Base-by-base conservation (phyloP, 2,329 filamentous ascomycete species). In the Fusarium goolgardi region DNA sequence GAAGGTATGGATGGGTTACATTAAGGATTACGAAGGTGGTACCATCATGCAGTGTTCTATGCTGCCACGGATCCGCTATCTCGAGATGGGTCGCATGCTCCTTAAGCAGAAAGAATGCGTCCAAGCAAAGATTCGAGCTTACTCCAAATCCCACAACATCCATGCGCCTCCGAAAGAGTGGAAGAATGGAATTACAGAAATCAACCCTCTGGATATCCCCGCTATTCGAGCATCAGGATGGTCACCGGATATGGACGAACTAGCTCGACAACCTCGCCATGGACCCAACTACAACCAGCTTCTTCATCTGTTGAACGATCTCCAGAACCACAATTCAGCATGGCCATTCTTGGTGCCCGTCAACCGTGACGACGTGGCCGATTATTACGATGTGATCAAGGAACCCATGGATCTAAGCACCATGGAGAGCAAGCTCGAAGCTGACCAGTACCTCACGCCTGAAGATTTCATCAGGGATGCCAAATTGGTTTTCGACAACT, bases 31-130 rank as follows among this genome's bases (percentile, higher is more conserved):
- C 78, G 96, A 99, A 80, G 96, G 96, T 59, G 96, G 96, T 60
- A 99, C 96, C 0, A 97, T 99, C 65, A 99, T 99, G 96, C 96
- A 99, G 81, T 99, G 96, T 76, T 93, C 91, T 53, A 98, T 99
- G 96, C 86, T 99, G 21, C 95, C 95, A 10, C 92, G 91, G 66
- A 93, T 98, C 55, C 91, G 96, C 50, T 99, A 99, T 79, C 89
- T 99, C 8, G 95, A 99, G 78, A 88, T 90, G 75, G 92, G 93
- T 5, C 91, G 94, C 66, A 97, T 99, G 93, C 85, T 99, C 3
- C 86, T 97, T 47, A 98, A 99, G 82, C 96, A 99, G 78, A 98
- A 97, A 78, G 96, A 97, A 78, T 91, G 91, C 55, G 94, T 98
- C 5, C 91, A 94, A 73, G 94, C 94, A 66, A 99, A 99, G 82